Evolutionary conservation across 108 stramenopile genomes (phyloP).

Genomic region (Pseudonitzschia delicatissima): DNA sequence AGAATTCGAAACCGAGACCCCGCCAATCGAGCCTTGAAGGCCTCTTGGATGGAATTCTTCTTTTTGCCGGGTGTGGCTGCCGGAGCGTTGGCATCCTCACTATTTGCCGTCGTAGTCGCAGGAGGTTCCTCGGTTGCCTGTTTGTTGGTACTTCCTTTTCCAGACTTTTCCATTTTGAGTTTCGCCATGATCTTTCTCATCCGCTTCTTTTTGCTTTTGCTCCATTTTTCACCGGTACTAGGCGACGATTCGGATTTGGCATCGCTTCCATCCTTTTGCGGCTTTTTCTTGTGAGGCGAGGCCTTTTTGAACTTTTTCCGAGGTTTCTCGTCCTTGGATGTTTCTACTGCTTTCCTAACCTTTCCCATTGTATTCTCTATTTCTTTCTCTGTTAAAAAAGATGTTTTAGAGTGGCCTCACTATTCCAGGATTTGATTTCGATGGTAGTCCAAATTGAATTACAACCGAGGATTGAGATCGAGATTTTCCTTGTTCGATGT

Average conservation of each 20-base stretch:
- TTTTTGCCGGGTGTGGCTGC: background rate
- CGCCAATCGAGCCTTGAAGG: constrained; percentile 74
- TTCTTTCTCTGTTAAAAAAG: no score
- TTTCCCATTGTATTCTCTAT: background rate
- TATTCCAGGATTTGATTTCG: no score
- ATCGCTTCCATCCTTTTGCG: background rate
- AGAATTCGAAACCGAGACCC: constrained; percentile 96
- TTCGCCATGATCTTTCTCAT: constrained; percentile 42
- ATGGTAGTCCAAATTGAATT: no score
- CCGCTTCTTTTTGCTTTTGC: constrained; percentile 61
- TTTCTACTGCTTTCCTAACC: background rate
- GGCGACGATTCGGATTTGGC: background rate
- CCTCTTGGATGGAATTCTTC: constrained; percentile 19
- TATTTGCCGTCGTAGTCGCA: background rate
- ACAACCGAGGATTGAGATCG: no score
- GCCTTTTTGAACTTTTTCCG: background rate
- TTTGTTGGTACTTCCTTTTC: background rate
- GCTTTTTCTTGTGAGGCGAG: background rate
- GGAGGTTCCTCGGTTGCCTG: background rate
- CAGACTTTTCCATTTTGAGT: constrained; percentile 18
- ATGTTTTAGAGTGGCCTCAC: no score
- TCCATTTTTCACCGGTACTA: constrained; percentile 28
- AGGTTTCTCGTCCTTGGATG: background rate
- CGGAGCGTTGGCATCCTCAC: background rate
- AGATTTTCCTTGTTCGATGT: no score